phyloP scores from a whole-genome alignment of 2,329 filamentous ascomycete genomes.

The Knufia fluminis region DNA sequence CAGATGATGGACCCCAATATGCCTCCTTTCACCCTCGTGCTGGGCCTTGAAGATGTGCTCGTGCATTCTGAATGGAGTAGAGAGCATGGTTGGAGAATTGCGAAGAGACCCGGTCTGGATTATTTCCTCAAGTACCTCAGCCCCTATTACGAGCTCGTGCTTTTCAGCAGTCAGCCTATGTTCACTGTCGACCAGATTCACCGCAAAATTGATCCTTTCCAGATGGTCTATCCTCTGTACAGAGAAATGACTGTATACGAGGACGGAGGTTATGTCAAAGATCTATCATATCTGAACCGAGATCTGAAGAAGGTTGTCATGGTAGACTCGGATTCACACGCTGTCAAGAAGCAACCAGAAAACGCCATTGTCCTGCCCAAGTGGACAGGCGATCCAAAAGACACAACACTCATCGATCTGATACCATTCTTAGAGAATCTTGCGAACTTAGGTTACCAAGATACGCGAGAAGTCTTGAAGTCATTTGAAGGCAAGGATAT shows the following conservation, averaged over 20 bases:
- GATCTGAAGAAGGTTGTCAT: conserved; percentile 93
- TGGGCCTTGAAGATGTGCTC: conserved; percentile 87
- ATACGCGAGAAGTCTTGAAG: conserved; percentile 77
- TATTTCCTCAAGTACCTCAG: conserved; percentile 96
- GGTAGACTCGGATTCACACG: conserved; percentile 73
- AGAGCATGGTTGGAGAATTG: conserved; percentile 89
- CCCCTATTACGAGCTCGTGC: conserved; percentile 95
- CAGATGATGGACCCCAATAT: conserved; percentile 60
- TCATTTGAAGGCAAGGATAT: conserved; percentile 86
- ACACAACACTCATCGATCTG: conserved; percentile 76
- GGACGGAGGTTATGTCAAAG: conserved; percentile 94
- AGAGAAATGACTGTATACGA: conserved; percentile 96
- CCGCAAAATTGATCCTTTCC: conserved; percentile 88
- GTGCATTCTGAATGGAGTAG: conserved; percentile 91
- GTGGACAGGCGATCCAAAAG: conserved; percentile 75
- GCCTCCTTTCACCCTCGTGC: conserved; percentile 82
- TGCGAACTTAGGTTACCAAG: conserved; percentile 81
- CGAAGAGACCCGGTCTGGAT: conserved; percentile 89
- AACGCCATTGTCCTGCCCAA: conserved; percentile 88
- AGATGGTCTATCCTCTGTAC: conserved; percentile 90
- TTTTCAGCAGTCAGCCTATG: conserved; percentile 84
- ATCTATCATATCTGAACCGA: conserved; percentile 94
- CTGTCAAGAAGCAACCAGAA: conserved; percentile 85
- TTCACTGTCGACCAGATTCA: conserved; percentile 78
- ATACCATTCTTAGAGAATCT: conserved; percentile 98